phyloP scores from a whole-genome alignment of 2,329 filamentous ascomycete genomes.

The Fusarium sp. region DNA sequence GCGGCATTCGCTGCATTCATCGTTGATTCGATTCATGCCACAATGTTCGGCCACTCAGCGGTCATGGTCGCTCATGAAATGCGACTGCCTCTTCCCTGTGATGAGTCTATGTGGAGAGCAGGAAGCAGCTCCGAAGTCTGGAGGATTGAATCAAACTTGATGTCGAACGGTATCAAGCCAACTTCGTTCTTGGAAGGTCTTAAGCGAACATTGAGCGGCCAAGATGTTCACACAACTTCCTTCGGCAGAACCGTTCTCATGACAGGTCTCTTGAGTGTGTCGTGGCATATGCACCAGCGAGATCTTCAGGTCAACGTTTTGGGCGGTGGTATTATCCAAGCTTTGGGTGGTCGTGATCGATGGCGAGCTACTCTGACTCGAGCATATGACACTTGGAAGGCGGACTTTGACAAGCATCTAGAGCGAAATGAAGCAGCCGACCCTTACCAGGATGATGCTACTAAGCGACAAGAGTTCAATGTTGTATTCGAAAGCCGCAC shows the following conservation, averaged over 20 bases:
- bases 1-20: constrained; percentile 95
- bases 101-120: constrained; percentile 92
- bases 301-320: constrained; percentile 92
- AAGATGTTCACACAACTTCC: constrained; percentile 88
- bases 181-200: constrained; percentile 90
- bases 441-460: constrained; percentile 65
- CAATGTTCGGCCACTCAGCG: constrained; percentile 97
- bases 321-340: constrained; percentile 75
- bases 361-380: constrained; percentile 88
- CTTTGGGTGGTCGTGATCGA: constrained; percentile 87
- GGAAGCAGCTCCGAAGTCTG: constrained; percentile 88
- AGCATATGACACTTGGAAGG: constrained; percentile 94
- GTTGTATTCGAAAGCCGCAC: constrained; percentile 86
- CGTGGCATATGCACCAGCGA: constrained; percentile 97
- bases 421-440: constrained; percentile 67
- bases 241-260: constrained; percentile 95
- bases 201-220: constrained; percentile 87
- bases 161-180: constrained; percentile 84
- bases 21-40: constrained; percentile 94
- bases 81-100: constrained; percentile 88
- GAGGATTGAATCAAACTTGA: constrained; percentile 81
- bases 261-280: constrained; percentile 91
- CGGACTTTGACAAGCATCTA: constrained; percentile 86
- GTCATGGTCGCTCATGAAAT: constrained; percentile 98
- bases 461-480: constrained; percentile 71